These are phyloP conservation scores for Agrocybe chaxingu DNA, from an alignment of 768 basidiomycete genomes.

Conservation along the genomic window DNA sequence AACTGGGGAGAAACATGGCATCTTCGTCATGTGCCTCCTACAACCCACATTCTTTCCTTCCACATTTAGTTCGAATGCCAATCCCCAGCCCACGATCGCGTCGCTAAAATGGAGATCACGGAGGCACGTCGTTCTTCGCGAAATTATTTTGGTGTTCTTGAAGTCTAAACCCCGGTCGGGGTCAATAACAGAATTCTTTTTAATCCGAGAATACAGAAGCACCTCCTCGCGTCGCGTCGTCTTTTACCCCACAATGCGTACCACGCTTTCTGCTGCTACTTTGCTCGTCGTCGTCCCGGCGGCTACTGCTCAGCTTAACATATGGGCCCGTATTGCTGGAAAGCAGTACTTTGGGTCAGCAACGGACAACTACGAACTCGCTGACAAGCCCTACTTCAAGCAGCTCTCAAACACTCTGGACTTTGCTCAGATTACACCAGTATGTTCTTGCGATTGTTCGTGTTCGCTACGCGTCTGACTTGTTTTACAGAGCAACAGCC, in stretches of 20 bases:
- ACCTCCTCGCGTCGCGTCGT: neutral
- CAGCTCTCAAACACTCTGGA: slow-evolving; percentile 33
- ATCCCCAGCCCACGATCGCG: too few species aligned
- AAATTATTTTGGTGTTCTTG: too few species aligned
- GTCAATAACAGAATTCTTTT: neutral
- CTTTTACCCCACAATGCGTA: slow-evolving; percentile 2
- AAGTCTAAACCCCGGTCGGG: too few species aligned
- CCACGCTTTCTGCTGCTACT: slow-evolving; percentile 1
- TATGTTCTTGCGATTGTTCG: slow-evolving; percentile 8
- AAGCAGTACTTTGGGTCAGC: slow-evolving; percentile 49
- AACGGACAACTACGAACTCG: slow-evolving; percentile 44
- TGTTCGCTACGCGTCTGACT: neutral
- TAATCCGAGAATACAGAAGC: neutral
- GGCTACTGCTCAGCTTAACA: slow-evolving; percentile 11
- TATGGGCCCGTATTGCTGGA: slow-evolving; percentile 34
- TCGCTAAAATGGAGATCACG: too few species aligned
- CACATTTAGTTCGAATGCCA: too few species aligned
- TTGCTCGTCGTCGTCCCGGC: slow-evolving; percentile 6
- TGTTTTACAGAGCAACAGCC: slow-evolving; percentile 35
- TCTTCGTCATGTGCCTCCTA: neutral
- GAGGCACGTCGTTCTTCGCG: too few species aligned
- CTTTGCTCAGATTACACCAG: slow-evolving; percentile 47
- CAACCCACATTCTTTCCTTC: neutral
- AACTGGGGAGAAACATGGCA: neutral
- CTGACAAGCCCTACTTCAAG: slow-evolving; percentile 35